Evolutionary conservation across 805 yeast species (phyloP).

Genomic region (Nakazawaea anatomiae): DNA sequence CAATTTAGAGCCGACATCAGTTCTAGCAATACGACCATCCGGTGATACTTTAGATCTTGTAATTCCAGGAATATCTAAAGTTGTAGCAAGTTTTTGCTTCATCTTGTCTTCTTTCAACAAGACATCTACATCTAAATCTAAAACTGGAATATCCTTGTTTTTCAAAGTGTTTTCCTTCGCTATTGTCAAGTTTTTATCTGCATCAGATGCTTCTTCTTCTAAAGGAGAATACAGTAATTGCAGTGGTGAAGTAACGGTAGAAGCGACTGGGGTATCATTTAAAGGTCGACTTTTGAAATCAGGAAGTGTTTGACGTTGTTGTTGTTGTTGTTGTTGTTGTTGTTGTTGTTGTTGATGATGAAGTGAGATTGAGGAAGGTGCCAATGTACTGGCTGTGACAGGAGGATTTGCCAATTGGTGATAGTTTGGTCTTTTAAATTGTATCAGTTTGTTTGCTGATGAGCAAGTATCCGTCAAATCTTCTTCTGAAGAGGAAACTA

Average conservation of each 20-base stretch:
- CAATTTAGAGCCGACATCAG: conserved; percentile 75
- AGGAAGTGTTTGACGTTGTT: conserved; percentile 28
- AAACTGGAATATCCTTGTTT: conserved; percentile 24
- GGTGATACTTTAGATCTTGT: conserved; percentile 77
- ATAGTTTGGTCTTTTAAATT: conserved; percentile 7
- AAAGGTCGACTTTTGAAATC: conserved; percentile 67
- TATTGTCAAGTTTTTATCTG: conserved; percentile 2
- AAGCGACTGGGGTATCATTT: conserved; percentile 68
- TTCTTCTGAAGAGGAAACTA: conserved; percentile 9
- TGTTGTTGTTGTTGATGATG: conserved; percentile 26
- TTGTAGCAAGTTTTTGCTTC: conserved; percentile 34
- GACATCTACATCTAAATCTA: conserved; percentile 6
- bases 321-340: neutral
- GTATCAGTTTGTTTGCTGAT: neutral
- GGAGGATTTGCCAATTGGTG: neutral
- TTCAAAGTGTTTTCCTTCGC: conserved; percentile 17
- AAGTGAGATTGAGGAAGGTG: neutral
- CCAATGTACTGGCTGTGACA: no score
- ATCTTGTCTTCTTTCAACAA: neutral
- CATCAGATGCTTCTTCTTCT: conserved; percentile 14
- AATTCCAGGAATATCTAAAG: conserved; percentile 88
- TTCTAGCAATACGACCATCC: conserved; percentile 57
- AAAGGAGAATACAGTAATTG: conserved; percentile 18
- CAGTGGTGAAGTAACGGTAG: conserved; percentile 50
- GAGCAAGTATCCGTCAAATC: conserved; percentile 2